Base-by-base conservation (phyloP, 2,329 filamentous ascomycete genomes). In the Epichloe gansuensis region DNA sequence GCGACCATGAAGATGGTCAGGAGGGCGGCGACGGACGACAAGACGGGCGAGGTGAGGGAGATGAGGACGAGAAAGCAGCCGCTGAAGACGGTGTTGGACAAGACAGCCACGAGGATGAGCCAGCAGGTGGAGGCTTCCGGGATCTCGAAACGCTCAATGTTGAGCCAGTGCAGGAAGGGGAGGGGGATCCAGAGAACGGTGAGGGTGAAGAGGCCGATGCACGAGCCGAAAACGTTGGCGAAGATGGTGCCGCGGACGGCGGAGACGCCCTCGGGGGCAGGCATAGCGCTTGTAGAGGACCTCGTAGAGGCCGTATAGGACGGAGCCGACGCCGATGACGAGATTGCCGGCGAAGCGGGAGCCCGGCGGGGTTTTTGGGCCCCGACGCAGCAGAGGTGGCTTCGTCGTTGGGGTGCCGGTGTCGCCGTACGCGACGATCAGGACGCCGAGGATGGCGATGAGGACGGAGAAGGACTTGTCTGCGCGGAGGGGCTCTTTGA, bases 1-100 rank as follows among this genome's bases (percentile, higher is more conserved):
- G 91, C 93, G 6, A 98, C 93, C 55, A 97, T 81, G 75, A 98
- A 97, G 59, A 98, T 98, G 23, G 93, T 98, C 46, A 98, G 75
- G 34, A 98, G 79, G 2, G 91, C 89, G 1, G 93, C 93, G 11
- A 98, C 93, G 17, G 87, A 94, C 54, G 86, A 91, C 4, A 98
- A 75, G 3, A 98, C 93, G 0, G 93, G 93, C 17, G 86, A 91
- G 0, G 93, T 98, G 31, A 98, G 77, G 15, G 85, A 90, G 63
- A 98, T 97, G 51, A 98, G 78, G 37, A 95, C 86, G 7, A 97
- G 77, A 74, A 97, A 97, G 21, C 85, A 88, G 25, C 93, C 93
- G 11, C 90, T 93, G 66, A 98, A 98, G 0, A 82, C 85, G 46
- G 90, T 91, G 73, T 97, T 98, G 60, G 90, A 82, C 49, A 93